These are phyloP conservation scores for Carallia pectinifolia DNA, from an alignment of 345 rosid genomes.

Conservation along the genomic window DNA sequence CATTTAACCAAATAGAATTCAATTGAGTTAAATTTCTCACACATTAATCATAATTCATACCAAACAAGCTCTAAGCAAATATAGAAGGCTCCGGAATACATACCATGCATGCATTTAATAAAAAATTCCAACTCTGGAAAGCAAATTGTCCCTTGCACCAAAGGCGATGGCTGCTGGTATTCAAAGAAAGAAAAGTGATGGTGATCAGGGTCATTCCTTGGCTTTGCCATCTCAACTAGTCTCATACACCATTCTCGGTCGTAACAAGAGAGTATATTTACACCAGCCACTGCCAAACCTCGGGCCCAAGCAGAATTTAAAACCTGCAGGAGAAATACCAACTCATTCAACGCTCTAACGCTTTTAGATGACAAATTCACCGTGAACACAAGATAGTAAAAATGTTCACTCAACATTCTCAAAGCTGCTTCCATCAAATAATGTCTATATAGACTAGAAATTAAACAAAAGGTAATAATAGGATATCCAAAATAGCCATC, in stretches of 20 bases:
- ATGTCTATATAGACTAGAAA: not conserved
- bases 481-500: constrained; percentile 15
- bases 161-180: constrained; percentile 77
- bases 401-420: not conserved
- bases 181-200: constrained; percentile 67
- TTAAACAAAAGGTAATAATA: not conserved
- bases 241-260: constrained; percentile 72
- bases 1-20: not conserved
- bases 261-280: constrained; percentile 63
- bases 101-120: constrained; percentile 85
- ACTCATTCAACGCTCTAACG: not conserved
- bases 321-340: constrained; percentile 46
- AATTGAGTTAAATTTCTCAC: not conserved
- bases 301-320: constrained; percentile 85
- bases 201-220: constrained; percentile 78
- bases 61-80: not conserved
- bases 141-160: constrained; percentile 67
- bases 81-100: constrained; percentile 10
- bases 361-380: not conserved
- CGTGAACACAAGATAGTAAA: not conserved
- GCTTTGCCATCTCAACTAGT: constrained; percentile 79
- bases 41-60: not conserved
- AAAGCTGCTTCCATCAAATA: constrained; percentile 4
- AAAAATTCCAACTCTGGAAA: constrained; percentile 74
- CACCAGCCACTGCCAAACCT: constrained; percentile 64